Conservation (phyloP, 371 early-diverging fungal genomes). For the Sporodiniella umbellata region DNA sequence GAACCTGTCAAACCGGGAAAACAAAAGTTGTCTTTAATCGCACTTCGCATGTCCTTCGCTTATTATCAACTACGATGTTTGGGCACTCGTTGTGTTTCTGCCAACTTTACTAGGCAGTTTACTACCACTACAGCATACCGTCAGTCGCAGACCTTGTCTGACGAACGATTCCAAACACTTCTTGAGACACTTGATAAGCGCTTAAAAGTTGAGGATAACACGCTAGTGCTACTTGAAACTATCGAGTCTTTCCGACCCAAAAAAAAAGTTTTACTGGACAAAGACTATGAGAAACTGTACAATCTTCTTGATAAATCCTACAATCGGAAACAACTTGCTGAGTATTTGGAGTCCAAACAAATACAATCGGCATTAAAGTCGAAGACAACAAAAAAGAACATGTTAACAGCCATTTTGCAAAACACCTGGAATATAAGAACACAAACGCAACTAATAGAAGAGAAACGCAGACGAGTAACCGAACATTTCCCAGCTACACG, state of each 20-base stretch:
- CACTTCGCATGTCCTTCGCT: background rate
- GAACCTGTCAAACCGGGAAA: background rate
- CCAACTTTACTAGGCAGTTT: background rate
- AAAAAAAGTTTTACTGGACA: background rate
- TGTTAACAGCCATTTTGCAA: background rate
- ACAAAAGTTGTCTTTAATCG: background rate
- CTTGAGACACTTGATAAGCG: conserved; percentile 15
- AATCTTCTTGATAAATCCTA: conserved; percentile 14
- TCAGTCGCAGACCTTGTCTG: conserved; percentile 2
- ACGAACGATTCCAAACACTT: conserved; percentile 10
- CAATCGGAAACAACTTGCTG: conserved; percentile 24
- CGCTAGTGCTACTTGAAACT: background rate
- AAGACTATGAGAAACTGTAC: conserved; percentile 10
- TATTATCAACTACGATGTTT: background rate
- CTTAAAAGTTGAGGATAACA: background rate
- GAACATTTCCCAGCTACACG: conserved; percentile 13
- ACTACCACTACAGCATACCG: background rate
- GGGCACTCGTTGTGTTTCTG: background rate
- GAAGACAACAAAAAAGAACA: conserved; percentile 1
- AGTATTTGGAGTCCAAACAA: conserved; percentile 15
- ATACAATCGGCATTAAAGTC: conserved; percentile 1
- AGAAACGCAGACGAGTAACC: conserved; percentile 5
- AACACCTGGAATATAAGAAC: conserved; percentile 24
- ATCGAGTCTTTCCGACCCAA: conserved; percentile 12
- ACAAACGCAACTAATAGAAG: conserved; percentile 10